These are phyloP conservation scores for Phaeotremella skinneri DNA, from an alignment of 768 basidiomycete species.

Conservation along the genomic window DNA sequence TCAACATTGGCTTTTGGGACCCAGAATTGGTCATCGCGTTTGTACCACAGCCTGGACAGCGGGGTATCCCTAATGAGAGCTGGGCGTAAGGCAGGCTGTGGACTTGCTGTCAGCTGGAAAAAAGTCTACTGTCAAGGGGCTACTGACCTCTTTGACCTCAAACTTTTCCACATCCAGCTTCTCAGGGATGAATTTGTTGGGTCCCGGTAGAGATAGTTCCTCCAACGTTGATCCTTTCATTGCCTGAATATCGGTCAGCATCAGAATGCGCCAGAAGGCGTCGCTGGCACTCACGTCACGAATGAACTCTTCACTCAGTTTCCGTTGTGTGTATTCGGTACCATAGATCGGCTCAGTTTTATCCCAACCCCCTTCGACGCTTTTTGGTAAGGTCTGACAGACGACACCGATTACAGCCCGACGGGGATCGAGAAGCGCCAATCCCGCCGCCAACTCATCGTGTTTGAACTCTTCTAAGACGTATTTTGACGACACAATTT, in stretches of 20 bases:
- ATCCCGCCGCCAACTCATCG: conserved; percentile 56
- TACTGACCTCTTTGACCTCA: conserved; percentile 63
- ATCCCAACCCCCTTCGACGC: conserved; percentile 56
- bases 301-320: conserved; percentile 60
- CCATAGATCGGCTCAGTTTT: conserved; percentile 85
- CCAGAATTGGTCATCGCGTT: conserved; percentile 97
- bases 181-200: conserved; percentile 86
- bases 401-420: conserved; percentile 72
- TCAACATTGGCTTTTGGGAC: conserved; percentile 80
- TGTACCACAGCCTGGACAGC: conserved; percentile 81
- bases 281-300: conserved; percentile 48
- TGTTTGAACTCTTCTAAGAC: conserved; percentile 74
- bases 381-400: conserved; percentile 66
- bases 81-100: conserved; percentile 66
- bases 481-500: conserved; percentile 67
- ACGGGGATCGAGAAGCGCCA: conserved; percentile 64
- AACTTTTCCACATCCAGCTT: conserved; percentile 79
- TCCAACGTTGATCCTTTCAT: conserved; percentile 56
- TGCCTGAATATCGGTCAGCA: conserved; percentile 56
- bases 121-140: too few species aligned
- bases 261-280: conserved; percentile 2
- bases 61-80: conserved; percentile 70
- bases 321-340: conserved; percentile 71
- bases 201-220: conserved; percentile 74
- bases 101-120: not conserved